Evolutionary conservation across 257 asterid genomes (phyloP).

Genomic region (Primulina tabacum): DNA sequence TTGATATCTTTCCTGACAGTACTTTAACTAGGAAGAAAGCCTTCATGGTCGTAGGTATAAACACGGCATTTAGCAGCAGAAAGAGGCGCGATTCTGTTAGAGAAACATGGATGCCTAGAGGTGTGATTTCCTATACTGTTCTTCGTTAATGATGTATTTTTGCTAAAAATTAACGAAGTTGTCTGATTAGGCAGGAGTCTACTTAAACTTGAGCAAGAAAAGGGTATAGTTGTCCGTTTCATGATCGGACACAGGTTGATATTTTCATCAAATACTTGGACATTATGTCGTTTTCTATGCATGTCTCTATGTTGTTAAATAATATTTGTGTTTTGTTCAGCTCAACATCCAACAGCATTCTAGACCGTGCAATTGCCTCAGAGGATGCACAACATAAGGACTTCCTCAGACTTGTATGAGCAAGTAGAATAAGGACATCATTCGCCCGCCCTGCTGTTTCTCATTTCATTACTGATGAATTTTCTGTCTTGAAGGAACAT

Average conservation of each 20-base stretch:
- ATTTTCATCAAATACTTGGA: not conserved
- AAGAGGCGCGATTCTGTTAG: conserved; percentile 83
- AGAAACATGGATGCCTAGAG: conserved; percentile 91
- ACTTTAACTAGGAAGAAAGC: conserved; percentile 33
- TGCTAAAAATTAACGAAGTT: conserved; percentile 1
- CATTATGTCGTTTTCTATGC: not conserved
- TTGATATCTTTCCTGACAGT: conserved; percentile 8
- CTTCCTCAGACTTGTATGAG: conserved; percentile 64
- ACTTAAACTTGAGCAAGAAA: conserved; percentile 60
- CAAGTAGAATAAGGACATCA: not conserved
- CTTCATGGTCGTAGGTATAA: conserved; percentile 71
- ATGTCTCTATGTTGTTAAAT: not conserved
- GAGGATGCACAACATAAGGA: conserved; percentile 68
- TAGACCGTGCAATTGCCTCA: conserved; percentile 69
- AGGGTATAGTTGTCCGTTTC: conserved; percentile 76
- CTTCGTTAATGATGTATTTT: not conserved
- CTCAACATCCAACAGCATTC: conserved; percentile 63
- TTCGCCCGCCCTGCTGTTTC: no score
- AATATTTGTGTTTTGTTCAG: conserved; percentile 29
- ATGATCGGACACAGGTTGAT: conserved; percentile 83
- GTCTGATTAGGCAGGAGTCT: conserved; percentile 48
- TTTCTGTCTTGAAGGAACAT: conserved; percentile 44
- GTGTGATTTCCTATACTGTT: conserved; percentile 24
- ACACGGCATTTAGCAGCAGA: conserved; percentile 81
- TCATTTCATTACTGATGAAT: no score